Conservation (phyloP, 108 stramenopile species). For the Fragilaria radians region DNA sequence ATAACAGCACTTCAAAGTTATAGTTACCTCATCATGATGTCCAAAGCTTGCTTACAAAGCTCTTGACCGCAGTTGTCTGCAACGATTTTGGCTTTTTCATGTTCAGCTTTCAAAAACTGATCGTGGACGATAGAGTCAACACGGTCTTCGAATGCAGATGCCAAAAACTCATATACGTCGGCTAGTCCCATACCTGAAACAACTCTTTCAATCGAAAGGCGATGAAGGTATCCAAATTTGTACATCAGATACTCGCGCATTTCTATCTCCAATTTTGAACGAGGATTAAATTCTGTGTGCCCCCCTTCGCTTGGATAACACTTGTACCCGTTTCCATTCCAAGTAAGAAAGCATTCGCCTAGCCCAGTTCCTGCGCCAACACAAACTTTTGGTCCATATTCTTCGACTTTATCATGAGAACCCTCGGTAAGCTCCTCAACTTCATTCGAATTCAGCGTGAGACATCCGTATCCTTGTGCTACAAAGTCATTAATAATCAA, state of each 20-base stretch:
- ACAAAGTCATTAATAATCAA: slow-evolving; percentile 95
- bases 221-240: slow-evolving; percentile 51
- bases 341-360: slow-evolving; percentile 90
- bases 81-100: slow-evolving; percentile 67
- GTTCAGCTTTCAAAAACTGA: slow-evolving; percentile 55
- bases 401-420: slow-evolving; percentile 39
- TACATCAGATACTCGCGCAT: slow-evolving; percentile 53
- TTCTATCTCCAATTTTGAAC: slow-evolving; percentile 71
- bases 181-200: slow-evolving; percentile 92
- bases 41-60: slow-evolving; percentile 41
- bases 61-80: slow-evolving; percentile 39
- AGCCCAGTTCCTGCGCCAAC: slow-evolving; percentile 97
- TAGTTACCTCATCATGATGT: slow-evolving; percentile 57
- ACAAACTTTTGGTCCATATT: slow-evolving; percentile 80
- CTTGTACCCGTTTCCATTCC: slow-evolving; percentile 50
- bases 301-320: slow-evolving; percentile 96
- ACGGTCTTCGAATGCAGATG: slow-evolving; percentile 64
- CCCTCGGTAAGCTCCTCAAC: slow-evolving; percentile 50
- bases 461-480: slow-evolving; percentile 91
- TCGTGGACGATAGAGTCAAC: slow-evolving; percentile 58
- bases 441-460: slow-evolving; percentile 73
- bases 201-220: slow-evolving; percentile 93
- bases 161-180: slow-evolving; percentile 94
- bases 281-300: slow-evolving; percentile 90
- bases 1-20: too few relatives aligned